A percentile compares a stretch with the other conserved stretches of the same genome.
These are phyloP conservation scores for Lentinula boryana DNA, from an alignment of 768 basidiomycete genomes.

Conservation along the genomic window DNA sequence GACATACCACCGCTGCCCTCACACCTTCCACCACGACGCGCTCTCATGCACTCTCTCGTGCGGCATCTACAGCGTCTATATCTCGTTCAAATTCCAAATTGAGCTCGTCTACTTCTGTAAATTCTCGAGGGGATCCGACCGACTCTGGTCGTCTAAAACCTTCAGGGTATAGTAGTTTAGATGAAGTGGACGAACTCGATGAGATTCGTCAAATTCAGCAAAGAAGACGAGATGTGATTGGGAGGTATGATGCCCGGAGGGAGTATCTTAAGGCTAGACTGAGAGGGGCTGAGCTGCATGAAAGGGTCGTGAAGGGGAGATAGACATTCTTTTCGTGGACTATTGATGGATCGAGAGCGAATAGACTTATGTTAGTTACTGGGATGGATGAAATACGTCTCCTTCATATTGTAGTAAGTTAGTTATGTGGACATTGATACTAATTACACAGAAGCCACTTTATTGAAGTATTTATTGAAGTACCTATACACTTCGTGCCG, in stretches of 20 bases:
- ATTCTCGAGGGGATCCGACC: neutral
- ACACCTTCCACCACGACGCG: neutral
- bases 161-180: neutral
- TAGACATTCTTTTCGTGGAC: neutral
- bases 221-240: constrained; percentile 59
- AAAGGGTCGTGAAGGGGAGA: constrained; percentile 36
- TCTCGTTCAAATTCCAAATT: neutral
- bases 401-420: too few species aligned
- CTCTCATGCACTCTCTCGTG: neutral
- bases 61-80: neutral
- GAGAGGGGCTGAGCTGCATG: constrained; percentile 68
- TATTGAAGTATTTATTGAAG: too few species aligned
- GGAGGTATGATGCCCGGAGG: constrained; percentile 63
- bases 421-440: too few species aligned
- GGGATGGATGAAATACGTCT: too few species aligned
- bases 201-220: constrained; percentile 61
- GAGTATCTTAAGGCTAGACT: constrained; percentile 72
- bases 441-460: too few species aligned
- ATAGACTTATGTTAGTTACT: too few species aligned
- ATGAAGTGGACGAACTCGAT: neutral
- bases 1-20: neutral
- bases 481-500: too few species aligned
- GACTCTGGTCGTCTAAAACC: neutral
- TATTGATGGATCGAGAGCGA: too few species aligned
- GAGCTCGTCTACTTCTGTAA: neutral